These are phyloP conservation scores for Sporothrix sp. DNA, from an alignment of 2,329 filamentous ascomycete genomes.

Conservation along the genomic window DNA sequence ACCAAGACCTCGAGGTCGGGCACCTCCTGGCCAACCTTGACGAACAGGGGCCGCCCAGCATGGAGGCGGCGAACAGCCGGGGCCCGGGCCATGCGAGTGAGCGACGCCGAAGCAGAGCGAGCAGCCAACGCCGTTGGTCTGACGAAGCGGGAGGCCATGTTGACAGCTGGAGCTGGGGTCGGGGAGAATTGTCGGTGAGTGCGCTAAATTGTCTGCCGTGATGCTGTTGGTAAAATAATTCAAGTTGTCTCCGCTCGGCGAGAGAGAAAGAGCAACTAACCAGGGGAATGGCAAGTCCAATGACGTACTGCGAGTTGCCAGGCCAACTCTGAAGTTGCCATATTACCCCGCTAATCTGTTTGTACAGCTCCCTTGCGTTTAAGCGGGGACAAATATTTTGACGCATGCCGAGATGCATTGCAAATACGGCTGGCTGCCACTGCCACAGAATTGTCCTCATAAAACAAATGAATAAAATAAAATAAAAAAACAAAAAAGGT, in stretches of 20 bases:
- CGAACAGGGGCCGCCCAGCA: constrained; percentile 48
- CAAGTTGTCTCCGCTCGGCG: not conserved
- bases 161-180: not conserved
- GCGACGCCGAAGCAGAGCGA: constrained; percentile 8
- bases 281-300: no score
- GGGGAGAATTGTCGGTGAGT: not conserved
- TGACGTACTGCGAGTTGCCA: no score
- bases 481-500: no score
- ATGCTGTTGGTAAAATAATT: not conserved
- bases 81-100: not conserved
- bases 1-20: constrained; percentile 69
- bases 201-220: not conserved
- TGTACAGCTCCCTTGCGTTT: no score
- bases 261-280: no score
- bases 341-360: no score
- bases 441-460: not conserved
- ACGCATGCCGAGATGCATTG: no score
- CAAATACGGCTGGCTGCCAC: no score
- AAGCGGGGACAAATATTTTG: no score
- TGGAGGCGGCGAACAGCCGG: constrained; percentile 44
- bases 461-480: no score
- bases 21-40: constrained; percentile 70
- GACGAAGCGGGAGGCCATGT: constrained; percentile 16
- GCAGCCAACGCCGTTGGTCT: constrained; percentile 11
- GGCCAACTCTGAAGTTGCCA: no score